These are phyloP conservation scores for Cercophora samala DNA, from an alignment of 495 filamentous ascomycete species.

Conservation along the genomic window DNA sequence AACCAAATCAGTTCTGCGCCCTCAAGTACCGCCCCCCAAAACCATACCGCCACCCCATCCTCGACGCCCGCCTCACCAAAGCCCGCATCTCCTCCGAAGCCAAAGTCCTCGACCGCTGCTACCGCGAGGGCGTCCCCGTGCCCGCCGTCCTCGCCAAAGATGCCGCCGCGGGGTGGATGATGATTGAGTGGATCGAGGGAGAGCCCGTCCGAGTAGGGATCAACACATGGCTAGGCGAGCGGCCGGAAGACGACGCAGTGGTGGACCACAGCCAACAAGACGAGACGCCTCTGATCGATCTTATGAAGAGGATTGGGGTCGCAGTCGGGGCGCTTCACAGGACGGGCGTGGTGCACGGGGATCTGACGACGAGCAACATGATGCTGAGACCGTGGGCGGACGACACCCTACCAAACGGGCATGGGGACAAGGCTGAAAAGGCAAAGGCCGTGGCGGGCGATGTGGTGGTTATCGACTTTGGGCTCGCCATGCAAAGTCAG, in stretches of 20 bases:
- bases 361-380: constrained; percentile 96
- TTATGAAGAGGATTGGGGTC: constrained; percentile 70
- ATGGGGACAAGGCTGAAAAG: constrained; percentile 21
- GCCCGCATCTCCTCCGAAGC: constrained; percentile 85
- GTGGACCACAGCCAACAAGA: constrained; percentile 25
- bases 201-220: constrained; percentile 62
- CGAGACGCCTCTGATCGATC: constrained; percentile 38
- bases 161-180: constrained; percentile 72
- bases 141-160: constrained; percentile 75
- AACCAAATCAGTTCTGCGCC: constrained; percentile 65
- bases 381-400: constrained; percentile 60
- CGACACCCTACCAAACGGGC: constrained; percentile 19
- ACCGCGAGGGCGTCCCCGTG: constrained; percentile 71
- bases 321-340: constrained; percentile 78
- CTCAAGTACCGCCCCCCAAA: constrained; percentile 94
- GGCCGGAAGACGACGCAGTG: constrained; percentile 43
- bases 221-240: constrained; percentile 57
- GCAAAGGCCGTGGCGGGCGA: constrained; percentile 58
- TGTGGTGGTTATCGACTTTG: constrained; percentile 92
- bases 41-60: constrained; percentile 84
- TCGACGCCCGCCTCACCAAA: constrained; percentile 83
- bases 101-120: constrained; percentile 70
- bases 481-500: constrained; percentile 75
- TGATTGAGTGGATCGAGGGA: constrained; percentile 90
- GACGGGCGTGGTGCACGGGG: constrained; percentile 84